A percentile compares a stretch with the other conserved stretches of the same genome.
These are phyloP conservation scores for Melaleuca alternifolia DNA, from an alignment of 345 rosid genomes.

Conservation along the genomic window DNA sequence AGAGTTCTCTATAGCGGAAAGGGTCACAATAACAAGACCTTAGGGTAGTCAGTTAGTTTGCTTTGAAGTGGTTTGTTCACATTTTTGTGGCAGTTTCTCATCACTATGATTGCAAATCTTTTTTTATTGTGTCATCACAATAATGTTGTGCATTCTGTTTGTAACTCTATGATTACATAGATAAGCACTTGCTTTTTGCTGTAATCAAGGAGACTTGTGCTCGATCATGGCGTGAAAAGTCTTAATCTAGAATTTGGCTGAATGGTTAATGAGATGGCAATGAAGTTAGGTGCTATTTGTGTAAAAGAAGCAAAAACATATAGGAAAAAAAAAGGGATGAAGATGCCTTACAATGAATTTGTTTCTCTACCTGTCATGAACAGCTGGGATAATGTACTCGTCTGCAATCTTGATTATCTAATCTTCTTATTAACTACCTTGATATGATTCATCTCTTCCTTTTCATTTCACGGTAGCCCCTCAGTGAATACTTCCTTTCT, in stretches of 20 bases:
- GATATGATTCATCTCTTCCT: background rate
- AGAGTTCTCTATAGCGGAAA: background rate
- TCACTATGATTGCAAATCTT: background rate
- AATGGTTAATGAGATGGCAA: background rate
- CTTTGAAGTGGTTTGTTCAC: background rate
- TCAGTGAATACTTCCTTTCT: constrained; percentile 15
- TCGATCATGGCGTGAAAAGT: background rate
- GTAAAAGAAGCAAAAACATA: background rate
- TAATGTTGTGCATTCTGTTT: background rate
- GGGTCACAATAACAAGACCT: background rate
- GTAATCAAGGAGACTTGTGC: background rate
- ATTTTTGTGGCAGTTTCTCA: background rate
- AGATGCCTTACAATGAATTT: background rate
- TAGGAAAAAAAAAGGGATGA: background rate
- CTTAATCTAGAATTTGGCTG: background rate
- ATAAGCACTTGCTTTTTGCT: background rate
- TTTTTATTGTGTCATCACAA: background rate
- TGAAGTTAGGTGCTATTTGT: background rate
- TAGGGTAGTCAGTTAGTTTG: background rate
- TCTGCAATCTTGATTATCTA: background rate
- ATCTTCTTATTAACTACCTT: background rate
- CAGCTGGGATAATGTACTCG: background rate
- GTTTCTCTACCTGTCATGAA: background rate
- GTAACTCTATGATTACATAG: background rate
- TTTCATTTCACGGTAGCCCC: background rate